These are phyloP conservation scores for Acacia confusa DNA, from an alignment of 306 rosid genomes.

Conservation along the genomic window DNA sequence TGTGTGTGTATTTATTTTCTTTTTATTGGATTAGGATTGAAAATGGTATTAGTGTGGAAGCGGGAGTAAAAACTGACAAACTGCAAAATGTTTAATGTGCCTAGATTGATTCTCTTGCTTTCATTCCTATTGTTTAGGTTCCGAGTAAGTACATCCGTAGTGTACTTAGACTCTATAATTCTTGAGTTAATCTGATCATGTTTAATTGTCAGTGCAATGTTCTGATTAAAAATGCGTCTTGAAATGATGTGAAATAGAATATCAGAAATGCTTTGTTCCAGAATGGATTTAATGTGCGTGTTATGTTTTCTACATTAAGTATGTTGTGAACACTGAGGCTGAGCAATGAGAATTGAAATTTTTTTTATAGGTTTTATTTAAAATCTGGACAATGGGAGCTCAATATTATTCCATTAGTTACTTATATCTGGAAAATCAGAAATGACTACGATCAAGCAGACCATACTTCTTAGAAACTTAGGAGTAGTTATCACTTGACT, in stretches of 20 bases:
- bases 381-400: not conserved
- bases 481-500: not conserved
- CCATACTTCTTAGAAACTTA: not conserved
- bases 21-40: not conserved
- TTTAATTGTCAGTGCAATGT: not conserved
- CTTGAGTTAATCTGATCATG: not conserved
- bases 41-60: not conserved
- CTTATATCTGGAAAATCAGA: not conserved
- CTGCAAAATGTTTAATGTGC: not conserved
- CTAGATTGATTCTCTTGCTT: not conserved
- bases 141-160: not conserved
- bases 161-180: not conserved
- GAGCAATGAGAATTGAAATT: not conserved
- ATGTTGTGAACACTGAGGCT: not conserved
- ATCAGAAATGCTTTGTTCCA: not conserved
- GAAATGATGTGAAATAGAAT: not conserved
- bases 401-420: not conserved
- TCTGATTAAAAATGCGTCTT: not conserved
- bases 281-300: not conserved
- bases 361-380: not conserved
- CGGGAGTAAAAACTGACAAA: not conserved
- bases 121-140: not conserved
- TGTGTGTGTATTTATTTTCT: too few species aligned
- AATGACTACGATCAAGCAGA: not conserved
- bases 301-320: not conserved